A percentile compares a stretch with the other conserved stretches of the same genome.
Conservation (phyloP, 805 yeast genomes). For the Lipomyces orientalis region DNA sequence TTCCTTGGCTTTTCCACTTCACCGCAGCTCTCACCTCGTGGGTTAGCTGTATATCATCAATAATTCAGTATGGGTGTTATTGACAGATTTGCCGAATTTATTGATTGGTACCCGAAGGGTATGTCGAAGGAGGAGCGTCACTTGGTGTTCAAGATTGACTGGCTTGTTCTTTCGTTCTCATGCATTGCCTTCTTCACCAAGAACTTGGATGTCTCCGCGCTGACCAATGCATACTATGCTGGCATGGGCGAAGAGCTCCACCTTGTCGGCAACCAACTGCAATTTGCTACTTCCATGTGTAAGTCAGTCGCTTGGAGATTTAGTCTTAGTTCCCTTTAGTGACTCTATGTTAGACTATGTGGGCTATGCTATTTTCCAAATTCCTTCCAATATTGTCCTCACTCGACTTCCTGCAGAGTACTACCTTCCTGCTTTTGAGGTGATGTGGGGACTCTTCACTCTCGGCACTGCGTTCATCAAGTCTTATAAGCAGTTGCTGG, state of each 20-base stretch:
- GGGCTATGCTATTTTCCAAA: constrained; percentile 48
- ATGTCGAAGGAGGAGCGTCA: constrained; percentile 53
- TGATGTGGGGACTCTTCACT: constrained; percentile 49
- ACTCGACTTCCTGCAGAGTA: constrained; percentile 51
- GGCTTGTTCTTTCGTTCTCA: constrained; percentile 60
- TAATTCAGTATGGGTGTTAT: background rate
- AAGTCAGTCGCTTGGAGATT: background rate
- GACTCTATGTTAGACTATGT: constrained; percentile 48
- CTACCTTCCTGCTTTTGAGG: constrained; percentile 48
- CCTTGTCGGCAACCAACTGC: constrained; percentile 68
- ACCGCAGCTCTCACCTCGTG: background rate
- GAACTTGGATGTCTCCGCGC: constrained; percentile 64
- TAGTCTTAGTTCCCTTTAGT: constrained; percentile 49
- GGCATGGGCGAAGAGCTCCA: constrained; percentile 62
- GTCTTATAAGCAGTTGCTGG: constrained; percentile 43
- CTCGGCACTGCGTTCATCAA: constrained; percentile 44
- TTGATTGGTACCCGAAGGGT: constrained; percentile 25
- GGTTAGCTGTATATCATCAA: background rate
- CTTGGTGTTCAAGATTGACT: constrained; percentile 61
- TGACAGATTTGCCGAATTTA: constrained; percentile 16
- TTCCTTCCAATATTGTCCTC: constrained; percentile 47
- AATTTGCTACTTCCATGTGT: constrained; percentile 50
- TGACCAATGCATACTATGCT: constrained; percentile 69
- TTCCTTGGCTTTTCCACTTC: background rate
- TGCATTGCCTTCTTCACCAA: constrained; percentile 71